Base-by-base conservation (phyloP, 108 stramenopile genomes). In the Skeletonema costatum region DNA sequence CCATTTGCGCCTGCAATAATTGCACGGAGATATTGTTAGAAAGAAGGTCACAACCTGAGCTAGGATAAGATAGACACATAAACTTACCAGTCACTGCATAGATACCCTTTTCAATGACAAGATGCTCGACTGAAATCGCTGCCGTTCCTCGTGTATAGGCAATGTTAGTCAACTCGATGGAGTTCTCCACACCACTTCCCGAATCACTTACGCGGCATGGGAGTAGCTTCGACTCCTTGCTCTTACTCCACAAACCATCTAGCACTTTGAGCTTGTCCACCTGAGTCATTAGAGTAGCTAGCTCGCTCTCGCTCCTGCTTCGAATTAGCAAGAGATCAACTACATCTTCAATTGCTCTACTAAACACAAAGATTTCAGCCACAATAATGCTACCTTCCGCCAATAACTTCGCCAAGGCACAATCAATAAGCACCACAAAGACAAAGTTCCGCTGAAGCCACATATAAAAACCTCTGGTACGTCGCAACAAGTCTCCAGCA, bases 381-480 rank as follows among this genome's bases (percentile, higher is more conserved):
- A 92, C 73, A 9, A 86, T 86, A 29, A 96, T 87, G 46, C 83
- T 91, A 6, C 89, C 89, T 16, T 82, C 76, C 0, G 95, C 91
- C 61, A 96, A 83, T 10, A 96, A 71, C 44, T 89, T 81, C 1
- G 95, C 95, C 70, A 96, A 72, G 6, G 95, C 92, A 70, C 92
- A 93, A 73, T 96, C 95, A n/a, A 96, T 87, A 30, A 96, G 64
- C 5, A 85, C 95, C 8, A 88, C 76, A 70, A 96, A 92, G 33
- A 96, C 84, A 69, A 90, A 96, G 69, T 93, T 91, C 13, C 92
- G 88, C 50, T 96, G 92, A 16, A 96, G 81, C 69, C 88, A 93
- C 41, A 83, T 63, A 64, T 90, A 96, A 68, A 91, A 92, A 9
- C 65, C 77, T 56, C 93, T 87, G 5, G 95, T 90, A 2, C 95